phyloP scores from a whole-genome alignment of 1,139 yeast genomes.

The Suhomyces chickasaworum region DNA sequence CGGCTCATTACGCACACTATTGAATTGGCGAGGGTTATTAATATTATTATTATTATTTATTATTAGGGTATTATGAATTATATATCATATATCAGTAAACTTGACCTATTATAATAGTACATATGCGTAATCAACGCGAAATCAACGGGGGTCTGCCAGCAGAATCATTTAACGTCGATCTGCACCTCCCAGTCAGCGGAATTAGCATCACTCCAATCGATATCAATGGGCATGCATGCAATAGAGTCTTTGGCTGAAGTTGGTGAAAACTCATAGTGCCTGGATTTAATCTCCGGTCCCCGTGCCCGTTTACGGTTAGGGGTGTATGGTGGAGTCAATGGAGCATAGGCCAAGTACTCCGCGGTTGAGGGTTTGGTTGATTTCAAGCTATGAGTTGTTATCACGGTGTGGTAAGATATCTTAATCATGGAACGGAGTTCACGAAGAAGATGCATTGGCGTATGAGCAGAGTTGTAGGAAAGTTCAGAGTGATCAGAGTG shows the following conservation, averaged over 20 bases:
- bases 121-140: not conserved
- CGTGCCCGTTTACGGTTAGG: slow-evolving; percentile 1
- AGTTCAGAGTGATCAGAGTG: not conserved
- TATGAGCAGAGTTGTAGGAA: slow-evolving; percentile 1
- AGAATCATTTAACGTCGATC: slow-evolving; percentile 10
- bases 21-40: not conserved
- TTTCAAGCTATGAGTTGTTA: not conserved
- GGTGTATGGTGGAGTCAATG: slow-evolving; percentile 6
- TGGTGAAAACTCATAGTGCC: not conserved
- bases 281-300: not conserved
- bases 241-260: slow-evolving; percentile 3
- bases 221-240: slow-evolving; percentile 11
- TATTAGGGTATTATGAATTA: slow-evolving; percentile 5
- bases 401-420: slow-evolving; percentile 7
- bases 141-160: slow-evolving; percentile 10
- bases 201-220: slow-evolving; percentile 4
- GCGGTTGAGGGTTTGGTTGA: not conserved
- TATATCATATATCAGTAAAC: slow-evolving; percentile 3
- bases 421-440: slow-evolving; percentile 7
- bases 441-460: slow-evolving; percentile 3
- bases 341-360: not conserved
- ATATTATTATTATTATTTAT: not conserved
- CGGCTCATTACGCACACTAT: not conserved
- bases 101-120: slow-evolving; percentile 4
- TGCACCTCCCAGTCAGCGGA: slow-evolving; percentile 10